Conservation (phyloP, 1,284 basidiomycete species). For the Sporisorium graminicola region DNA sequence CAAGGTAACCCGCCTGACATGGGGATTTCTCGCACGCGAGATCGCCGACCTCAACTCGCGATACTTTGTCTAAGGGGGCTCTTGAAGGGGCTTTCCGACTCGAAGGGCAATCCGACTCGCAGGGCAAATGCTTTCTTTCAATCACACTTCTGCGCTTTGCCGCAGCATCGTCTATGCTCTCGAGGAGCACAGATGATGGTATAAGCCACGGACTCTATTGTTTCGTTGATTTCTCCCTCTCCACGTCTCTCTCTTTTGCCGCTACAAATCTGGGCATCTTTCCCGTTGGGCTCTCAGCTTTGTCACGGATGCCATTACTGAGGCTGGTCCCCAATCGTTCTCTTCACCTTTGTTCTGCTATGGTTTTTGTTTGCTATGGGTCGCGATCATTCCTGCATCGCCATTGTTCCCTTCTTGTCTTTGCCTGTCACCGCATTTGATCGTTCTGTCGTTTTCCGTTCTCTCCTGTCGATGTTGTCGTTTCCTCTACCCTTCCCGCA, state of each 20-base stretch:
- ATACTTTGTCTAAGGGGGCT: conserved; percentile 46
- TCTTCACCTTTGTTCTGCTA: neutral
- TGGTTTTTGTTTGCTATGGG: conserved; percentile 6
- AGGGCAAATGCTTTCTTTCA: neutral
- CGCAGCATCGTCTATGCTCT: neutral
- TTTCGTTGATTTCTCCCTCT: neutral
- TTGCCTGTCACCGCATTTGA: neutral
- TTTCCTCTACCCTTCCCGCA: neutral
- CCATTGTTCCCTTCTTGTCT: conserved; percentile 4
- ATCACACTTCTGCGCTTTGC: neutral
- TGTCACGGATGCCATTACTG: neutral
- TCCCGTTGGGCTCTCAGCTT: neutral
- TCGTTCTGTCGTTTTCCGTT: neutral
- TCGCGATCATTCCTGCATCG: conserved; percentile 6
- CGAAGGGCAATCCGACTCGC: neutral
- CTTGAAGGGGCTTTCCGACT: neutral
- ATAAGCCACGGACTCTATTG: conserved; percentile 3
- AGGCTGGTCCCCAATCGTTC: conserved; percentile 6
- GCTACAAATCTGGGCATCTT: neutral
- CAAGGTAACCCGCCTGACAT: conserved; percentile 49
- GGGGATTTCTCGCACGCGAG: conserved; percentile 60
- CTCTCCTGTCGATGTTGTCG: neutral
- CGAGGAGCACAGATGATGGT: neutral
- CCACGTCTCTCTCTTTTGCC: neutral
- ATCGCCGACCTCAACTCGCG: conserved; percentile 63